phyloP scores from a whole-genome alignment of 352 stramenopile genomes.

The Nothophytophthora sp. region DNA sequence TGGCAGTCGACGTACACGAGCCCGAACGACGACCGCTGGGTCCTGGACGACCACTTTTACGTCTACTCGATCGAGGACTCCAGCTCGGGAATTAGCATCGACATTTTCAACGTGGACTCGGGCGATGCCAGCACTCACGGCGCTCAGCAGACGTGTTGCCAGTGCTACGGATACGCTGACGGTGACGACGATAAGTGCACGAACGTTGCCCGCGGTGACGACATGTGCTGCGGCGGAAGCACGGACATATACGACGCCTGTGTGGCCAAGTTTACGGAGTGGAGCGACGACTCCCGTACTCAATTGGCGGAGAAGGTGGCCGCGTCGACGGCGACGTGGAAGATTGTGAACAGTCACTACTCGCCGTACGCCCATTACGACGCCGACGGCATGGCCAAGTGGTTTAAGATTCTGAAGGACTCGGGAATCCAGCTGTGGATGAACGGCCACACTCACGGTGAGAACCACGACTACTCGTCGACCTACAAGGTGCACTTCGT shows the following conservation, averaged over 20 bases:
- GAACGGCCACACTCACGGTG: slow-evolving; percentile 63
- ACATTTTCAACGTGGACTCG: slow-evolving; percentile 67
- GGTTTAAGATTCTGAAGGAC: slow-evolving; percentile 43
- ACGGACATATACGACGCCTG: slow-evolving; percentile 46
- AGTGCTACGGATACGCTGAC: slow-evolving; percentile 58
- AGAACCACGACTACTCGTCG: slow-evolving; percentile 63
- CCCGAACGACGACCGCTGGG: slow-evolving; percentile 55
- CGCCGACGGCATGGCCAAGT: slow-evolving; percentile 29
- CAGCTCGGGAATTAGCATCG: slow-evolving; percentile 42
- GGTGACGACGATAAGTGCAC: slow-evolving; percentile 40
- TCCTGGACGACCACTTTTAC: slow-evolving; percentile 62
- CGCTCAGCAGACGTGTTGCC: slow-evolving; percentile 52
- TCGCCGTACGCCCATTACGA: slow-evolving; percentile 50
- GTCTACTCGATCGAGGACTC: slow-evolving; percentile 45
- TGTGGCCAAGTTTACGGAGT: slow-evolving; percentile 37
- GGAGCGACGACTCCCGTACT: slow-evolving; percentile 49
- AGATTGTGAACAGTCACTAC: slow-evolving; percentile 72
- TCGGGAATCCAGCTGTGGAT: slow-evolving; percentile 43
- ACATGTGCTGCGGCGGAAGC: slow-evolving; percentile 37
- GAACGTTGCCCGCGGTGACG: slow-evolving; percentile 41
- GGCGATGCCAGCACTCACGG: slow-evolving; percentile 53
- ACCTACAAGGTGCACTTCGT: slow-evolving; percentile 65
- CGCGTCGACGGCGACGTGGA: slow-evolving; percentile 55
- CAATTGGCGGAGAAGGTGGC: slow-evolving; percentile 40
- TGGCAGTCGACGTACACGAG: slow-evolving; percentile 51